These are phyloP conservation scores for Musa troglodytarum DNA, from an alignment of 176 grass and related monocot species.

Conservation along the genomic window DNA sequence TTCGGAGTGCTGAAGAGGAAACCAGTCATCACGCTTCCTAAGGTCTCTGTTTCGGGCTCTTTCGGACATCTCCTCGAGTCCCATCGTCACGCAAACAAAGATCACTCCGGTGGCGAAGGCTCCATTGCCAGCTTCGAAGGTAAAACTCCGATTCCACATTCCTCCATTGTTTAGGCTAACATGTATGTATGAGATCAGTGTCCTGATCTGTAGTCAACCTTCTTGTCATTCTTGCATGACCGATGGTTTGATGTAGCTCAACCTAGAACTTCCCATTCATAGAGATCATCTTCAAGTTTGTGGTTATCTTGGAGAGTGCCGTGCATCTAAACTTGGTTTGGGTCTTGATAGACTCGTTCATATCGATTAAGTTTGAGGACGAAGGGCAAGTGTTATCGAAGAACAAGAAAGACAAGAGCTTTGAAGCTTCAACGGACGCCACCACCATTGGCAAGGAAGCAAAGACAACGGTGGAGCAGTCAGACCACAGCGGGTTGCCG, in stretches of 20 bases:
- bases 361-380: slow-evolving; percentile 98
- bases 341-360: slow-evolving; percentile 53
- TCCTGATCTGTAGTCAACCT: too few species aligned
- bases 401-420: slow-evolving; percentile 12
- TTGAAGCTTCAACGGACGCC: background rate
- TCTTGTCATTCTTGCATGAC: background rate
- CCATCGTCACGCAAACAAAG: slow-evolving; percentile 10
- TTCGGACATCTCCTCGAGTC: slow-evolving; percentile 60
- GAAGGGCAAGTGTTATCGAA: slow-evolving; percentile 68
- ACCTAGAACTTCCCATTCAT: too few species aligned
- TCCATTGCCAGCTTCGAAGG: slow-evolving; percentile 62
- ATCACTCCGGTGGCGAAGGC: background rate
- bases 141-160: slow-evolving; percentile 13
- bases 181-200: too few species aligned
- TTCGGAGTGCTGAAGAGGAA: slow-evolving; percentile 28
- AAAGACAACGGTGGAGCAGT: slow-evolving; percentile 33
- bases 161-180: background rate
- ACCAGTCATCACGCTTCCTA: slow-evolving; percentile 41
- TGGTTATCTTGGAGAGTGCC: background rate
- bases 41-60: slow-evolving; percentile 55
- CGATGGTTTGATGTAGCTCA: too few species aligned
- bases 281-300: too few species aligned
- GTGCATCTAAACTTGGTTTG: background rate
- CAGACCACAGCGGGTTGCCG: slow-evolving; percentile 34
- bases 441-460: background rate